phyloP scores from a whole-genome alignment of 495 filamentous ascomycete species.

The Diplogelasinospora grovesii region DNA sequence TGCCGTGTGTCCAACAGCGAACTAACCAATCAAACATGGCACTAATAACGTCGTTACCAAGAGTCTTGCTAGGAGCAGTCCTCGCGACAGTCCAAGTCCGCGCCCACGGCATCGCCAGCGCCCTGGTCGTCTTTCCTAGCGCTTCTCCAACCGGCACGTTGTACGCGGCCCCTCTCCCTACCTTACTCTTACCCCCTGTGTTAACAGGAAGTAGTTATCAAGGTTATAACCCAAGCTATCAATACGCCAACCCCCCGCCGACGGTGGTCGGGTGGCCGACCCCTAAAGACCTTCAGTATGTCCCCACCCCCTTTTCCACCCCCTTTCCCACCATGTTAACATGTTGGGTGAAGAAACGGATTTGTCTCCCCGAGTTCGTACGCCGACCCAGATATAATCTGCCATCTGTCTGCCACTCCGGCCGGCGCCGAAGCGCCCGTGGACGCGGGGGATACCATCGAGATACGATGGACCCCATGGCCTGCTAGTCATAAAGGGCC shows the following conservation, averaged over 20 bases:
- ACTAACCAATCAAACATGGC: background rate
- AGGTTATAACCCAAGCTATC: conserved; percentile 26
- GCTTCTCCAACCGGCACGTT: conserved; percentile 19
- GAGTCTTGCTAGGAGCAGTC: conserved; percentile 11
- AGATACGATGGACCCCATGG: too few relatives aligned
- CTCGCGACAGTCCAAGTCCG: conserved; percentile 14
- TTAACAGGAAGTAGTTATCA: too few relatives aligned
- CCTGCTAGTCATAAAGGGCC: too few relatives aligned
- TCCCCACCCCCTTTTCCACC: background rate
- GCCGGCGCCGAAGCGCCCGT: too few relatives aligned
- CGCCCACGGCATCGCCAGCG: conserved; percentile 25
- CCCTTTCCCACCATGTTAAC: background rate
- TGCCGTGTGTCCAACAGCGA: too few relatives aligned
- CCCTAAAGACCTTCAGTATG: conserved; percentile 24
- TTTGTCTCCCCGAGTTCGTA: too few relatives aligned
- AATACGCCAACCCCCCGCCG: conserved; percentile 21
- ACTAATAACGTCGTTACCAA: background rate
- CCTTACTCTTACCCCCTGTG: too few relatives aligned
- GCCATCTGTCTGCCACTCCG: too few relatives aligned
- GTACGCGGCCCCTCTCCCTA: conserved; percentile 18
- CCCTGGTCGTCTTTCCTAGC: conserved; percentile 19
- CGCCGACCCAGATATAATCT: too few relatives aligned
- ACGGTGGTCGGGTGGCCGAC: conserved; percentile 24
- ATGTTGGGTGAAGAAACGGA: too few relatives aligned
- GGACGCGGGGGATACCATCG: too few relatives aligned